Percentiles rank a stretch among this genome's conserved stretches.
Evolutionary conservation across 2,329 filamentous ascomycete species (phyloP).

Genomic region (Curvularia verruculosa): DNA sequence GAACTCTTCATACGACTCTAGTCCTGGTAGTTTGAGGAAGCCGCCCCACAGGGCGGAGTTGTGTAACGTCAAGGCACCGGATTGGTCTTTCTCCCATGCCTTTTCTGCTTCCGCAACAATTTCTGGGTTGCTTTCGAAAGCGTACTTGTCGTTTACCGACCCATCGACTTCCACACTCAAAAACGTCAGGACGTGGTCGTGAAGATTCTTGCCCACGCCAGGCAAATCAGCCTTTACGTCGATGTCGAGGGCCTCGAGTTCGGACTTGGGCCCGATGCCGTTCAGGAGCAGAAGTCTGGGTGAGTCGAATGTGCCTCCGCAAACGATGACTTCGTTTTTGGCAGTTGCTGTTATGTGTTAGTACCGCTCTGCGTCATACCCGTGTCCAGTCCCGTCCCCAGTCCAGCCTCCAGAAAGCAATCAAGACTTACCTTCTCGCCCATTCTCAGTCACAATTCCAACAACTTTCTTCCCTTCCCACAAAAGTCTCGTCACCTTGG

Average conservation of each 20-base stretch:
- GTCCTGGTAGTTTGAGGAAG: conserved; percentile 55
- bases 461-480: conserved; percentile 38
- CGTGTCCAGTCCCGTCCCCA: not conserved
- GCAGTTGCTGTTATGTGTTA: conserved; percentile 23
- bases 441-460: conserved; percentile 38
- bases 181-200: conserved; percentile 54
- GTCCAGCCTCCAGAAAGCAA: not conserved
- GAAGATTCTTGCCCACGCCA: conserved; percentile 54
- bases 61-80: conserved; percentile 45
- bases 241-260: conserved; percentile 53
- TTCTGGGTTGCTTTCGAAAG: conserved; percentile 41
- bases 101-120: conserved; percentile 52
- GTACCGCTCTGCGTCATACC: not conserved
- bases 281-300: conserved; percentile 55
- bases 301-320: conserved; percentile 43
- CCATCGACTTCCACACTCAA: conserved; percentile 55
- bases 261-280: conserved; percentile 54
- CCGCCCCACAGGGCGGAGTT: conserved; percentile 60
- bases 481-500: conserved; percentile 50
- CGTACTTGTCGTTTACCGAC: conserved; percentile 48
- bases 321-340: conserved; percentile 45
- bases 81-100: conserved; percentile 51
- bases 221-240: conserved; percentile 49
- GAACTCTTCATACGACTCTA: conserved; percentile 50
- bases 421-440: conserved; percentile 37